Evolutionary conservation across 1,284 basidiomycete genomes (phyloP), one percentile per base, ranked within the genome.

Genomic region (Sphagnurus paluster): DNA sequence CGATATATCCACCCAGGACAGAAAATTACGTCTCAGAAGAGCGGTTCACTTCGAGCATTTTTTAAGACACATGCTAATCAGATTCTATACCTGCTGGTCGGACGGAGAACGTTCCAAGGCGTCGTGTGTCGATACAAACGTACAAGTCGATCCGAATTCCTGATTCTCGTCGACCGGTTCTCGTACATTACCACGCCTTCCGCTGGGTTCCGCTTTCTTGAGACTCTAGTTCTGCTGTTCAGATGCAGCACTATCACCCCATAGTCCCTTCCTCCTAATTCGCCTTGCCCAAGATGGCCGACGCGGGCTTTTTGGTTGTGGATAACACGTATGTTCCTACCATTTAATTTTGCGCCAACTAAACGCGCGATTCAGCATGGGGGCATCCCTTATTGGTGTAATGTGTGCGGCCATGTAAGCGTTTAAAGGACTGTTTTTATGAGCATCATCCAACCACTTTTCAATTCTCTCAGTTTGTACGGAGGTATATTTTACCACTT

Each of bases 361-460:
- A 24, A 50, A 20, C 4, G 14, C 26, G 23, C 19, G 39, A 26
- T 4, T 46, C 43, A 75, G 75, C 32, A 68, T 76, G 65, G 76
- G 76, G 24, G 73, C 72, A 17, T 64, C 73, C 32, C 70, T 72
- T 47, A 67, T 78, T 50, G 75, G 76, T 32, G 72, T 76, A 21
- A 68, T 78, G 29, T 63, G 69, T 44, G 72, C 75, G 39, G 74
- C 67, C 30, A 62, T 71, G 76, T 75, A 57, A 56, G 72, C 57
- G 35, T 35, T n/a, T 21, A 7, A 38, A 11, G 3, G 25, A 10
- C 29, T 34, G 4, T 37, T n/a, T 19, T 40, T 14, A 44, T 20
- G 32, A 39, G 53, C 19, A 52, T 37, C 23, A 29, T n/a, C 21
- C 39, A 16, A 30, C n/a, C 38, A 20, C 19, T 46, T 24, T 46